A percentile compares a stretch with the other conserved stretches of the same genome.
These are phyloP conservation scores for Aphelidium insulamus DNA, from an alignment of 371 early-diverging fungal genomes.

Conservation along the genomic window DNA sequence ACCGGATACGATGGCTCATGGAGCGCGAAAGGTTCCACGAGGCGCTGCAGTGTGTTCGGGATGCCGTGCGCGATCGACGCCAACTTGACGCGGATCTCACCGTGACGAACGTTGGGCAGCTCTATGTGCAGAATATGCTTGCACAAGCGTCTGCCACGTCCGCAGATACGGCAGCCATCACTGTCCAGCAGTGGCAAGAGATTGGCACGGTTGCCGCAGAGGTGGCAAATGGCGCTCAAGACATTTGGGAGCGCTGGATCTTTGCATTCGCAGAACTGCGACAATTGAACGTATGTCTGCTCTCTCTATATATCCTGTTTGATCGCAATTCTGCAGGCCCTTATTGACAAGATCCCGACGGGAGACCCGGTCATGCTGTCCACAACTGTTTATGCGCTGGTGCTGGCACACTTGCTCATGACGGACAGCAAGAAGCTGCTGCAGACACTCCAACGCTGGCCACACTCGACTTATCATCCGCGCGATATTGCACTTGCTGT, in stretches of 20 bases:
- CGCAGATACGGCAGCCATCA: too few relatives aligned
- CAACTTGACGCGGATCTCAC: too few relatives aligned
- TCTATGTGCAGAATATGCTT: too few relatives aligned
- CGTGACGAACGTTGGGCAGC: too few relatives aligned
- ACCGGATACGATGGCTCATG: conserved; percentile 80
- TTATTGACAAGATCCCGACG: conserved; percentile 54
- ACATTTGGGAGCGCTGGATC: conserved; percentile 79
- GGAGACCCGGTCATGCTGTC: conserved; percentile 49
- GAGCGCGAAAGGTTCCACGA: conserved; percentile 52
- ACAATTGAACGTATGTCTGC: conserved; percentile 26
- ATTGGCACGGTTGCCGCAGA: too few relatives aligned
- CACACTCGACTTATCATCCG: conserved; percentile 40
- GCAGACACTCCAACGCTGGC: conserved; percentile 49
- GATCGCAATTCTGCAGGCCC: conserved; percentile 13
- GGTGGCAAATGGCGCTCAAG: too few relatives aligned
- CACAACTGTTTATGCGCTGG: conserved; percentile 64
- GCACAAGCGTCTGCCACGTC: too few relatives aligned
- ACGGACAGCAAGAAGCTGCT: conserved; percentile 10
- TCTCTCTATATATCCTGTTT: not conserved
- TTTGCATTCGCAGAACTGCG: conserved; percentile 50
- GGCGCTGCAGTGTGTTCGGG: conserved; percentile 29
- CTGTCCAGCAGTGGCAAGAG: too few relatives aligned
- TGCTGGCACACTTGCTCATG: conserved; percentile 30
- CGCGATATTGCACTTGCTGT: conserved; percentile 47
- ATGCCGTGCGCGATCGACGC: conserved; percentile 7